phyloP scores from a whole-genome alignment of 1,284 basidiomycete species.

The Sporisorium graminicola region DNA sequence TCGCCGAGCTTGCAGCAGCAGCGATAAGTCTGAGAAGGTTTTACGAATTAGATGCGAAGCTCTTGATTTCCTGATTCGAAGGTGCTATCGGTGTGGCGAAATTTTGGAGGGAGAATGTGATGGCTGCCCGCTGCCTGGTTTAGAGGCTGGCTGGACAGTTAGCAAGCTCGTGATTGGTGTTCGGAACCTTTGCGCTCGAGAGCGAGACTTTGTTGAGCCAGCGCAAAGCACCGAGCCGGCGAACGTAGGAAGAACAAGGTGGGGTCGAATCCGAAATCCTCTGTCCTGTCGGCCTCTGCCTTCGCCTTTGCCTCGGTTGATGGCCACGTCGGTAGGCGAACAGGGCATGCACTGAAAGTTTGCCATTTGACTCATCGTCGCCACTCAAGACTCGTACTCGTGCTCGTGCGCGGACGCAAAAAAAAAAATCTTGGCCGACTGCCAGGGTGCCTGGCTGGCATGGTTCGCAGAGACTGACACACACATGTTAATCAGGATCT shows the following conservation, averaged over 20 bases:
- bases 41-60: neutral
- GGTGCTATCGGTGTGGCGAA: constrained; percentile 5
- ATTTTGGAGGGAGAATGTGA: neutral
- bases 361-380: neutral
- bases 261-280: neutral
- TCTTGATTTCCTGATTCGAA: neutral
- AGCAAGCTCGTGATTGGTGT: neutral
- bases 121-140: neutral
- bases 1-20: neutral
- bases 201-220: neutral
- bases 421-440: no score
- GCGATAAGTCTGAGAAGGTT: constrained; percentile 3
- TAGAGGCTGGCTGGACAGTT: no score
- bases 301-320: neutral
- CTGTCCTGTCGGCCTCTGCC: neutral
- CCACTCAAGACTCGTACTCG: no score
- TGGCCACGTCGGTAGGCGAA: neutral
- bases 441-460: no score
- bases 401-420: neutral
- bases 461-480: no score
- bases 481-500: neutral
- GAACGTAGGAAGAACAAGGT: neutral
- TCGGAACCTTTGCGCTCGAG: neutral
- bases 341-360: neutral
- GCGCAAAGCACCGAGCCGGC: no score